A percentile compares a stretch with the other conserved stretches of the same genome.
These are phyloP conservation scores for Yamadazyma diospyri DNA, from an alignment of 1,139 yeast genomes.

Conservation along the genomic window DNA sequence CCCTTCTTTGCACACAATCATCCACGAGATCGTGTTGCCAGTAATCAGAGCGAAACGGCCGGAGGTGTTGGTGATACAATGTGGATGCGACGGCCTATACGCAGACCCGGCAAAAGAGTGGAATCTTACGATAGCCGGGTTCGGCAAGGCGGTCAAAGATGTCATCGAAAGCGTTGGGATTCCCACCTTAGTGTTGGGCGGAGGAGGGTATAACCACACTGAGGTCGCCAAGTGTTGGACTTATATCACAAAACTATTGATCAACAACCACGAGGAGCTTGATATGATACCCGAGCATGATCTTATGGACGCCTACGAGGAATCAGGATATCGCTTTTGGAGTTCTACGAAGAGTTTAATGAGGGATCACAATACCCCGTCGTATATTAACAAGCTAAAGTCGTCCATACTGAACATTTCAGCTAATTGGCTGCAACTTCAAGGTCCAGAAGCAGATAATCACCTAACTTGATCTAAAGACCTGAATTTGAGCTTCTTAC, in stretches of 20 bases:
- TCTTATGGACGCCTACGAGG: conserved; percentile 39
- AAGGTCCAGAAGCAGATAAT: too few relatives aligned
- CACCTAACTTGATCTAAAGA: too few relatives aligned
- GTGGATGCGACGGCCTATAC: conserved; percentile 70
- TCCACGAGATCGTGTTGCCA: conserved; percentile 43
- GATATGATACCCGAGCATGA: conserved; percentile 54
- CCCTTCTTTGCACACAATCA: conserved; percentile 30
- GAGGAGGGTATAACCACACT: conserved; percentile 71
- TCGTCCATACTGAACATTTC: too few relatives aligned
- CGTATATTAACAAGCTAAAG: conserved; percentile 6
- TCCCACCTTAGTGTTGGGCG: conserved; percentile 57
- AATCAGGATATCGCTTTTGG: conserved; percentile 54
- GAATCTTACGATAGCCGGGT: conserved; percentile 60
- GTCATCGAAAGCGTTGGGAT: conserved; percentile 16
- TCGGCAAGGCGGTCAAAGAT: conserved; percentile 30
- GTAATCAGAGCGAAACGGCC: conserved; percentile 38
- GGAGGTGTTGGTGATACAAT: conserved; percentile 56
- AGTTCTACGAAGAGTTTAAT: conserved; percentile 29
- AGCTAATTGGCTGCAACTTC: too few relatives aligned
- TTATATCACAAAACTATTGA: conserved; percentile 42
- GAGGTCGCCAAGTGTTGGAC: conserved; percentile 69
- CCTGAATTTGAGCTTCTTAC: too few relatives aligned
- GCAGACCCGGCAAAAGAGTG: conserved; percentile 60
- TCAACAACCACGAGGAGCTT: conserved; percentile 17
- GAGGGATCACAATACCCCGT: conserved; percentile 35